A percentile compares a stretch with the other conserved stretches of the same genome.
Evolutionary conservation across 2,329 filamentous ascomycete genomes (phyloP).

Genomic region (Fusarium transvaalense): DNA sequence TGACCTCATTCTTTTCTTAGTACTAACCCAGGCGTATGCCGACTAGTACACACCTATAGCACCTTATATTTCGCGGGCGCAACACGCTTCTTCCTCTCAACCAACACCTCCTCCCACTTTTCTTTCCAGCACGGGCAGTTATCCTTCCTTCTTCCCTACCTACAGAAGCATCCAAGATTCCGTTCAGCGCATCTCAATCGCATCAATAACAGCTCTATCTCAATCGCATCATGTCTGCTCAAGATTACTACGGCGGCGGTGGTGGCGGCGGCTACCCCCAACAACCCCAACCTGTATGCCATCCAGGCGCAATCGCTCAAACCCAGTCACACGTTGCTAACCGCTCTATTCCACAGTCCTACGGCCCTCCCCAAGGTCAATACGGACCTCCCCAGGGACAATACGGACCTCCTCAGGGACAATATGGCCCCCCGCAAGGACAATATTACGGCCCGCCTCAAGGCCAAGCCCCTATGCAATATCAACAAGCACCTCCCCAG

Average conservation of each 20-base stretch:
- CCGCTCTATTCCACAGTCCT: constrained; percentile 41
- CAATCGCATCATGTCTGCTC: constrained; percentile 55
- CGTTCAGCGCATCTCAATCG: constrained; percentile 9
- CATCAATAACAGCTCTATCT: constrained; percentile 1
- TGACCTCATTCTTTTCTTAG: constrained; percentile 25
- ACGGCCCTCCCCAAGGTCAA: constrained; percentile 48
- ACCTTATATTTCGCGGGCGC: not conserved
- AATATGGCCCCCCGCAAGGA: constrained; percentile 47
- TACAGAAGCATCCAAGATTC: not conserved
- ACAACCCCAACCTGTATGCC: constrained; percentile 57
- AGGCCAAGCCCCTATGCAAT: constrained; percentile 59
- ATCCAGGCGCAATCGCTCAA: constrained; percentile 1
- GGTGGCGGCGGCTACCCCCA: constrained; percentile 54
- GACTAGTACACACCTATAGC: too few species aligned
- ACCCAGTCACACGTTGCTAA: constrained; percentile 30
- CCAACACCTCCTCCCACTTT: constrained; percentile 1
- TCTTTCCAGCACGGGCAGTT: not conserved
- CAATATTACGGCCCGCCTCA: constrained; percentile 53
- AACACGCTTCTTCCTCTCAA: constrained; percentile 13
- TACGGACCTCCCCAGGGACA: constrained; percentile 48
- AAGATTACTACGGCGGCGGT: constrained; percentile 57
- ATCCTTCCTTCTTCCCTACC: not conserved
- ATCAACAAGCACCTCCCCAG: constrained; percentile 56
- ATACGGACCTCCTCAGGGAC: constrained; percentile 51
- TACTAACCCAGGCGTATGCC: too few species aligned